Evolutionary conservation across 2,329 filamentous ascomycete species (phyloP).

Genomic region (Verticillium dahliae): DNA sequence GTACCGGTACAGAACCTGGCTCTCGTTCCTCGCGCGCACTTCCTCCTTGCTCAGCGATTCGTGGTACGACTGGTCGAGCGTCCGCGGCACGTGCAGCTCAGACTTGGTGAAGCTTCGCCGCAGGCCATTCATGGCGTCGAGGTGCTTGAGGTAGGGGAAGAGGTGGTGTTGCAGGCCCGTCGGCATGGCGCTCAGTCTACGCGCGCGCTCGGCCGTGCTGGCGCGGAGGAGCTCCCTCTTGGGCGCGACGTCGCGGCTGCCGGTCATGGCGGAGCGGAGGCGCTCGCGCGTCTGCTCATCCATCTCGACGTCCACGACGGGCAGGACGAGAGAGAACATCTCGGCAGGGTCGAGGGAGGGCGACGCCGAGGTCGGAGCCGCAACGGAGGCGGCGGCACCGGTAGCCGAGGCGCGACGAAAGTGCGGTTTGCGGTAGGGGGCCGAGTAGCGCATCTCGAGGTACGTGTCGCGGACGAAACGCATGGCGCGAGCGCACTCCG

Average conservation of each 20-base stretch:
- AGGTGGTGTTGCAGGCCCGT: slow-evolving; percentile 12
- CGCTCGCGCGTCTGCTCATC: slow-evolving; percentile 7
- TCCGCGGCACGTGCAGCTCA: slow-evolving; percentile 10
- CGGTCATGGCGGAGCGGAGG: background rate
- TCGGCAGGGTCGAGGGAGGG: background rate
- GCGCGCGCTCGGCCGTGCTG: slow-evolving; percentile 1
- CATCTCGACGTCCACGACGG: slow-evolving; percentile 11
- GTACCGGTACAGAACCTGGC: slow-evolving; percentile 10
- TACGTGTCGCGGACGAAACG: slow-evolving; percentile 12
- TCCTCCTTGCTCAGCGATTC: slow-evolving; percentile 9
- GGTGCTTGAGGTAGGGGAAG: slow-evolving; percentile 11
- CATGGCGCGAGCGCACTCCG: slow-evolving; percentile 9
- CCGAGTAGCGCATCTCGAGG: slow-evolving; percentile 10
- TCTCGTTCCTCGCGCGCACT: slow-evolving; percentile 6
- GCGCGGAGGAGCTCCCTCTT: background rate
- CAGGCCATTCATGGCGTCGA: slow-evolving; percentile 11
- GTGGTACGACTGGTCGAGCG: slow-evolving; percentile 13
- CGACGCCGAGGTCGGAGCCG: background rate
- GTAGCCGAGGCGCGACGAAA: slow-evolving; percentile 5
- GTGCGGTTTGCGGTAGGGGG: slow-evolving; percentile 11
- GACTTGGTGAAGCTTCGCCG: slow-evolving; percentile 10
- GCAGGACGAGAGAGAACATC: slow-evolving; percentile 12
- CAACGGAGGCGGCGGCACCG: too few relatives aligned
- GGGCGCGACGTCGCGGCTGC: background rate
- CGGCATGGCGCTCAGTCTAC: slow-evolving; percentile 10